Conservation (phyloP, 2,329 filamentous ascomycete genomes). For the Talaromyces sp. region DNA sequence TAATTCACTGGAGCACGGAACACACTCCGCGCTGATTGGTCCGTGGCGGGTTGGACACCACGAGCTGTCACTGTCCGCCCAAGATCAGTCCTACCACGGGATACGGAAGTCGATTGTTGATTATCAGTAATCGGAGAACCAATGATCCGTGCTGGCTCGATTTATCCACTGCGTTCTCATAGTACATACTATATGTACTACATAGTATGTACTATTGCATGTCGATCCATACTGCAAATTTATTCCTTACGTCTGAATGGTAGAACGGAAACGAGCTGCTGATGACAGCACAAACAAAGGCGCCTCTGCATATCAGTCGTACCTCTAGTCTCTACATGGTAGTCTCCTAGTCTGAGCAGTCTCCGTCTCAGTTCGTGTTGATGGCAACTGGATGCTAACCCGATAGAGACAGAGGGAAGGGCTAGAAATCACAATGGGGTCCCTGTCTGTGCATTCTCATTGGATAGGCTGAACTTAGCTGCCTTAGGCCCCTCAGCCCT, state of each 20-base stretch:
- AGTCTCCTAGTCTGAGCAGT: neutral
- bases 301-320: neutral
- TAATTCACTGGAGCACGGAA: neutral
- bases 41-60: neutral
- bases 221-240: neutral
- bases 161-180: neutral
- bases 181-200: neutral
- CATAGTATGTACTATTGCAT: neutral
- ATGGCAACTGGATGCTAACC: neutral
- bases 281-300: neutral
- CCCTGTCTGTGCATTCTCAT: neutral
- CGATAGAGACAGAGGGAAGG: neutral
- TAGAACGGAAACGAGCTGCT: neutral
- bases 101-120: no score
- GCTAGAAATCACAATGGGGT: neutral
- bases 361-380: neutral
- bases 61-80: neutral
- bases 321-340: neutral
- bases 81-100: neutral
- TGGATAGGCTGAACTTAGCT: neutral
- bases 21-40: neutral
- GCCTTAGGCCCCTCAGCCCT: neutral
- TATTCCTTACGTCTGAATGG: neutral
- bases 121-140: neutral
- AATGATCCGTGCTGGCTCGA: neutral